Base-by-base conservation (phyloP, 352 stramenopile species). In the Globisporangium canariense region DNA sequence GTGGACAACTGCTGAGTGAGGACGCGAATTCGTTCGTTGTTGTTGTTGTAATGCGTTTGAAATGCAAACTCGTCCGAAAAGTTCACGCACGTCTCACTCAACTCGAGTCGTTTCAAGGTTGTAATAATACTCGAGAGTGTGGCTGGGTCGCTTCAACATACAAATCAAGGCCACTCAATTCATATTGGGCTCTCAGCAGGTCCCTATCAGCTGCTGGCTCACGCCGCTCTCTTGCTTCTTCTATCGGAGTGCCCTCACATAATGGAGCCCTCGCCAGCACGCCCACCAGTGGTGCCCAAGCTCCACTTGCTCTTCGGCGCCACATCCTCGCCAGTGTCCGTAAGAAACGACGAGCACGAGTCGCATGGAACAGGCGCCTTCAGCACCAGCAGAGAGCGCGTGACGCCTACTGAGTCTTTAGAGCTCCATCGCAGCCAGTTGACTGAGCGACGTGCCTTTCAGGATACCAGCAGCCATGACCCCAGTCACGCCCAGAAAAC, bases 231-330 rank as follows among this genome's bases (percentile, higher is more conserved):
- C 36, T 8, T 13, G 36, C 36, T 8, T 45, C 38, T 28, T 10
- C 10, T 13, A 13, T 45, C 11, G 38, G 8, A 45, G 16, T 14
- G 4, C 41, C 20, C 43, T 52, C 11, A n/a, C 28, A 32, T 1
- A 34, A 69, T 69, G 64, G 64, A 69, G 57, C 64, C 64, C 3
- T 57, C 64, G 4, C 43, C 57, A 13, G 52, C 51, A 34, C 56
- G 64, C 4, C 40, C 49, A 8, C 22, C 32, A 8, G 43, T 61
- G 10, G 57, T 69, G 28, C 57, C 64, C 4, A 64, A 69, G 43
- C 64, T 69, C 40, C 64, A 69, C 30, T 30, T 69, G 50, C 28
- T 69, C 50, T 64, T 64, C 34, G 58, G 43, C 3, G 6, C 28
- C 7, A 4, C 8, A 5, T 46, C 43, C 11, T 16, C 20, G 3